Base-by-base conservation (phyloP, 495 filamentous ascomycete species). In the Oidiodendron maius region DNA sequence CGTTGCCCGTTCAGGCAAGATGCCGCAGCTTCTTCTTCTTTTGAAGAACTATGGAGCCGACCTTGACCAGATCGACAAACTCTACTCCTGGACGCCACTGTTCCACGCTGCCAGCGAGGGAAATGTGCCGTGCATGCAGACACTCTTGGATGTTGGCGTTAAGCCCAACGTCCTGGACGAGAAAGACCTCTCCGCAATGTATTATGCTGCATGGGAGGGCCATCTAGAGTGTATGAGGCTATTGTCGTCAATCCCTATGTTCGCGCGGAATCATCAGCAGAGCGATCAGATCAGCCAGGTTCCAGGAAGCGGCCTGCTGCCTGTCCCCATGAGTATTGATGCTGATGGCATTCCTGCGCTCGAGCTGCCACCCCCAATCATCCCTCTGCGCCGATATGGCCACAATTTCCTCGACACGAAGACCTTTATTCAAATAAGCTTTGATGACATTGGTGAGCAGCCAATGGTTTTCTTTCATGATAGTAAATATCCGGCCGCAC, bases 341-440 rank as follows among this genome's bases (percentile, higher is more conserved):
- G 76, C 74, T 3, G 93, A 97, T 63, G 84, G 83, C 0, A 98
- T 98, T 44, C 93, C 93, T 1, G 81, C 86, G 51, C 77, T 98
- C n/a, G 87, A 87, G 53, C 76, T 98, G 3, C 93, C 93, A 37
- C 93, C 94, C 28, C 93, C 93, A 0, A 96, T 98, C 48, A 96
- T 98, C 55, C 93, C 93, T 12, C 70, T 96, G 24, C 77, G 91
- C 44, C 82, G 93, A 34, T 97, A 97, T 64, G 93, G 93, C 16
- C 93, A 98, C 69, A 98, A 97, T 64, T 98, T 97, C 72, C 71
- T 98, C 42, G 93, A 98, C 61, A 93, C 87, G 15, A 98, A 96
- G 65, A 91, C 91, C 0, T 91, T 96, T 47, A 77, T 98, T 3
- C 86, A 95, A 57, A 82, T 98, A 42, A 82, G 77, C 55, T 96